Evolutionary conservation across 2,329 filamentous ascomycete genomes (phyloP), one percentile per base, ranked within the genome.

Genomic region (Penicillium rolfsii): DNA sequence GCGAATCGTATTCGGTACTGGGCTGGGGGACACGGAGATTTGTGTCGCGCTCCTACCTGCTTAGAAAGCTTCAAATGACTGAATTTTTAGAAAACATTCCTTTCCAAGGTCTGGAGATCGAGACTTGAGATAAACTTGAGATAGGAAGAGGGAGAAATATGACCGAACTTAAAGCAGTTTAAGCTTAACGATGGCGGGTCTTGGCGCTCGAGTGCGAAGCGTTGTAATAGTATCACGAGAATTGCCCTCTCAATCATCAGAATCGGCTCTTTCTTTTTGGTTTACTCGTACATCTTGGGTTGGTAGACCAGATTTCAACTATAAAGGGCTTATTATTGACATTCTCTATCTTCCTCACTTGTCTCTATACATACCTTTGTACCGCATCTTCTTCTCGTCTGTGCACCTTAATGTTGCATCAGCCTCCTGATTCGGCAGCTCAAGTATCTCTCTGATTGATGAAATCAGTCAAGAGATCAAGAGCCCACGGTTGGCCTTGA

Each of bases 391-490:
- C 14, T 16, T 16, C 3, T 28, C 22, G 8, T 14, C 22, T 24
- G 28, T 6, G 11, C 43, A 28, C 16, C 22, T 2, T n/a, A 22
- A 46, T 14, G 43, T 46, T 28, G 14, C 43, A 46, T 52, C 28
- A 5, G 48, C 30, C 26, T 35, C 48, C 26, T 7, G 16, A 33
- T 35, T 57, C 53, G 48, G 49, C 28, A 46, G 24, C 38, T 22
- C 28, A n/a, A 52, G 30, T 7, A 40, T 5, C 16, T 19, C 12
- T 28, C 26, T 8, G 35, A 7, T 7, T 24, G 5, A 58, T 58
- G 62, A 64, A 49, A 62, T 57, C 62, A 64, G 40, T 12, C 38
- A n/a, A n/a, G 35, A 19, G 5, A 28, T 33, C n/a, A 28, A 33
- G 16, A 19, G 16, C 24, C 24, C 24, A 40, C n/a, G 19, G 19